These are phyloP conservation scores for Myxozyma neglecta DNA, from an alignment of 805 yeast genomes.

Conservation along the genomic window DNA sequence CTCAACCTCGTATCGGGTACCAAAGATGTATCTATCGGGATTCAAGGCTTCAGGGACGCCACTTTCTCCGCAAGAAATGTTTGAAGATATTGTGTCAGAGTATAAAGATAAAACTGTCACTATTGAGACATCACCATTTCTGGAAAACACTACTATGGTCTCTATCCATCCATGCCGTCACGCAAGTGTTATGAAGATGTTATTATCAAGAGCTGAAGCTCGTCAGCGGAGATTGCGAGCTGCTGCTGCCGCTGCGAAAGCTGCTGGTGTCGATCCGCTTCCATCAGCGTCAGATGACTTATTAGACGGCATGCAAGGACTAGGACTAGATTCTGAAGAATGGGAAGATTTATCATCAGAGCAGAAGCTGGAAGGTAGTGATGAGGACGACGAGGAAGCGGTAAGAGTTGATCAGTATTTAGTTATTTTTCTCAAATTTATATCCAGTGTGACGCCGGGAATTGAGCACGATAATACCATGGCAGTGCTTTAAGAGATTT, in stretches of 20 bases:
- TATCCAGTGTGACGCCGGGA: conserved; percentile 96
- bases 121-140: conserved; percentile 85
- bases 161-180: conserved; percentile 97
- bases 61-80: conserved; percentile 83
- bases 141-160: conserved; percentile 65
- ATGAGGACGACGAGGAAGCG: conserved; percentile 63
- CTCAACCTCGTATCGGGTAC: conserved; percentile 93
- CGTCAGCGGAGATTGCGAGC: conserved; percentile 25
- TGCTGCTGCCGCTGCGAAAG: not conserved
- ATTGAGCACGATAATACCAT: conserved; percentile 98
- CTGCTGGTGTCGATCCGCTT: not conserved
- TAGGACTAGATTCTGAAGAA: conserved; percentile 41
- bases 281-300: conserved; percentile 17
- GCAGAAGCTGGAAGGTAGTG: conserved; percentile 33
- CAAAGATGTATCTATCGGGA: conserved; percentile 89
- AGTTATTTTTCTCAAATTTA: conserved; percentile 85
- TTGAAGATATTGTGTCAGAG: conserved; percentile 88
- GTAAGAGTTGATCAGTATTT: conserved; percentile 89
- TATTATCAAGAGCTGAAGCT: conserved; percentile 69
- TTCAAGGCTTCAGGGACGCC: conserved; percentile 83
- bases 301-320: conserved; percentile 34
- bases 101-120: conserved; percentile 96
- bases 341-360: conserved; percentile 33
- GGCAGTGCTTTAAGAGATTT: conserved; percentile 61
- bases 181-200: conserved; percentile 87